phyloP scores from a whole-genome alignment of 2,329 filamentous ascomycete species.

The Arthrinium puccinioides region DNA sequence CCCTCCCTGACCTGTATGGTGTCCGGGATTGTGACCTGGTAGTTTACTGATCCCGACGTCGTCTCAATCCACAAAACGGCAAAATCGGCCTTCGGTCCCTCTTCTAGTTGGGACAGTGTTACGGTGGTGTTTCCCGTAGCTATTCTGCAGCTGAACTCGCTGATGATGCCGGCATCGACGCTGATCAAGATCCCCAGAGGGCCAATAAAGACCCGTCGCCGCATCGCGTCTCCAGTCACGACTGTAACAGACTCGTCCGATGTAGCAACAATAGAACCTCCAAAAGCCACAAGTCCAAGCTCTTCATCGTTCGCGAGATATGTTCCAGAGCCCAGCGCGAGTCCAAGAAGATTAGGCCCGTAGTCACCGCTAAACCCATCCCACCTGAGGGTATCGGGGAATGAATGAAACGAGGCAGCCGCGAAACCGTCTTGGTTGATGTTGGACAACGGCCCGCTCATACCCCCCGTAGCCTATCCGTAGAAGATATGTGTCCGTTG shows the following conservation, averaged over 20 bases:
- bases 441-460: slow-evolving; percentile 44
- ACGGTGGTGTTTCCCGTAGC: slow-evolving; percentile 17
- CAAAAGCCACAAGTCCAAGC: slow-evolving; percentile 33
- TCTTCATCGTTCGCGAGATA: slow-evolving; percentile 38
- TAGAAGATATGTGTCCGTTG: slow-evolving; percentile 40
- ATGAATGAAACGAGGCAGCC: slow-evolving; percentile 49
- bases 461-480: slow-evolving; percentile 48
- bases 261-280: not conserved
- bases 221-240: slow-evolving; percentile 35
- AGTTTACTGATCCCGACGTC: slow-evolving; percentile 14
- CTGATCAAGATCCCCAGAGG: slow-evolving; percentile 32
- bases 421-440: slow-evolving; percentile 48
- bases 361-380: slow-evolving; percentile 52
- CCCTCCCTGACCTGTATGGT: slow-evolving; percentile 16
- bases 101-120: slow-evolving; percentile 21
- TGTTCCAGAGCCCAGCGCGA: slow-evolving; percentile 39
- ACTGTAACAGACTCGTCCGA: slow-evolving; percentile 23
- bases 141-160: slow-evolving; percentile 25
- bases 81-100: slow-evolving; percentile 17
- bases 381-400: slow-evolving; percentile 47
- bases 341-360: slow-evolving; percentile 45
- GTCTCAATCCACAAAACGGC: slow-evolving; percentile 29
- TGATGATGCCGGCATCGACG: slow-evolving; percentile 35
- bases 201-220: slow-evolving; percentile 40
- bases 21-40: slow-evolving; percentile 14